A percentile compares a stretch with the other conserved stretches of the same genome.
phyloP scores from a whole-genome alignment of 441 rosid genomes.

The Codiaeum variegatum region DNA sequence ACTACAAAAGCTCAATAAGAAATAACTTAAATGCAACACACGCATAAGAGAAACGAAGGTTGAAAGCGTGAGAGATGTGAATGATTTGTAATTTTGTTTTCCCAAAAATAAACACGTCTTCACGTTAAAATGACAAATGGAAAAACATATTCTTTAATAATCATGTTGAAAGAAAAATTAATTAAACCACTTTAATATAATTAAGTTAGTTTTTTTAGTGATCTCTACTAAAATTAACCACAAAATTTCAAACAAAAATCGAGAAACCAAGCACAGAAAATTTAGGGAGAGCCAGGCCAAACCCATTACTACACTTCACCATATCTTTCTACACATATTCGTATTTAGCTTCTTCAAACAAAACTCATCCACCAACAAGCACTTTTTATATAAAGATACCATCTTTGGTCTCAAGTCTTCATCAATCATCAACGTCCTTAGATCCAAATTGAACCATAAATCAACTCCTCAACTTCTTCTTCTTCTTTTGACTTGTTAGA shows the following conservation, averaged over 20 bases:
- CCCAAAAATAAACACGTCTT: no score
- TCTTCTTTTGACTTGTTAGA: constrained; percentile 20
- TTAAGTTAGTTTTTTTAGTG: no score
- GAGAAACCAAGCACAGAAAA: not conserved
- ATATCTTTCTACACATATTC: not conserved
- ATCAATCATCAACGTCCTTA: constrained; percentile 27
- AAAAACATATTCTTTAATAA: no score
- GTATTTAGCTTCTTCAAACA: not conserved
- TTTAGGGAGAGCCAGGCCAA: not conserved
- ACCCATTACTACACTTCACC: not conserved
- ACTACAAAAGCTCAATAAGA: no score
- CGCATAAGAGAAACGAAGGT: no score
- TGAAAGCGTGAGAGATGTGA: no score
- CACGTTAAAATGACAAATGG: no score
- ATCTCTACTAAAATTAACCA: no score
- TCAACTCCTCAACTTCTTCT: constrained; percentile 23
- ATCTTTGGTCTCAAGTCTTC: constrained; percentile 46
- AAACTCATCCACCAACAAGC: not conserved
- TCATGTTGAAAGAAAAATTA: no score
- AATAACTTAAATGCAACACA: no score
- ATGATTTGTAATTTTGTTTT: no score
- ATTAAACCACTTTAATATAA: no score
- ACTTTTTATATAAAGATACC: not conserved
- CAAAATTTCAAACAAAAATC: not conserved
- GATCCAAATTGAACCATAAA: constrained; percentile 40